Conservation (phyloP, 2,329 filamentous ascomycete species). For the Nemania sp. region DNA sequence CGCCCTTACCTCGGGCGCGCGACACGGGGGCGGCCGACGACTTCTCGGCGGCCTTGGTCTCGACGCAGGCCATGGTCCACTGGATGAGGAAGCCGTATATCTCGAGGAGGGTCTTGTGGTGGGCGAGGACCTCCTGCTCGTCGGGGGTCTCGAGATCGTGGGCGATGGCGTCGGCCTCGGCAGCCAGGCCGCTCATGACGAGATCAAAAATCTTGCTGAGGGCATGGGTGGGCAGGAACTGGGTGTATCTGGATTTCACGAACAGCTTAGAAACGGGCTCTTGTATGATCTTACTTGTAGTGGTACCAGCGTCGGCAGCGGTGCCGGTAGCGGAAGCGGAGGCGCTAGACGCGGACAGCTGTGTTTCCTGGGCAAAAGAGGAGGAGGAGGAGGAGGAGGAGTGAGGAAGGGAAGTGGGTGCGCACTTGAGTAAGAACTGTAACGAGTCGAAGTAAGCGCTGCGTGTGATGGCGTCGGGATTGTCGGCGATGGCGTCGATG, state of each 20-base stretch:
- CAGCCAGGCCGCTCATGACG: slow-evolving; percentile 80
- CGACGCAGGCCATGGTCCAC: slow-evolving; percentile 94
- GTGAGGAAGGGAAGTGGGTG: slow-evolving; percentile 55
- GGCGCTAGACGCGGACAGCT: slow-evolving; percentile 21
- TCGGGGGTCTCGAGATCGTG: slow-evolving; percentile 83
- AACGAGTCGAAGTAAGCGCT: slow-evolving; percentile 85
- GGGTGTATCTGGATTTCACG: slow-evolving; percentile 74
- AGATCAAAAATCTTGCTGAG: slow-evolving; percentile 93
- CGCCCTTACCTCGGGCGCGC: slow-evolving; percentile 74
- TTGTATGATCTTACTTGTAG: slow-evolving; percentile 36
- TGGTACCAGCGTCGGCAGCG: not conserved
- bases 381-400: slow-evolving; percentile 14
- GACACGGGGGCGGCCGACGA: slow-evolving; percentile 71
- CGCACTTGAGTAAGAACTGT: slow-evolving; percentile 96
- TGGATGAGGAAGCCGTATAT: slow-evolving; percentile 93
- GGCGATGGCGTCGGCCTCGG: slow-evolving; percentile 84
- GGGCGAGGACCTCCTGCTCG: slow-evolving; percentile 82
- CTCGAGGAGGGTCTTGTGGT: slow-evolving; percentile 91
- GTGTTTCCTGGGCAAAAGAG: slow-evolving; percentile 21
- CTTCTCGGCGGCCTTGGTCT: slow-evolving; percentile 92
- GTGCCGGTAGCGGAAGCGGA: not conserved
- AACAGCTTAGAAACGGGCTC: slow-evolving; percentile 66
- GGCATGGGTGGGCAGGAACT: slow-evolving; percentile 76
- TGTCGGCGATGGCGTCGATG: slow-evolving; percentile 88
- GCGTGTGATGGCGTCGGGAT: slow-evolving; percentile 83